Base-by-base conservation (phyloP, 2,329 filamentous ascomycete genomes). In the Trichophyton rubrum region DNA sequence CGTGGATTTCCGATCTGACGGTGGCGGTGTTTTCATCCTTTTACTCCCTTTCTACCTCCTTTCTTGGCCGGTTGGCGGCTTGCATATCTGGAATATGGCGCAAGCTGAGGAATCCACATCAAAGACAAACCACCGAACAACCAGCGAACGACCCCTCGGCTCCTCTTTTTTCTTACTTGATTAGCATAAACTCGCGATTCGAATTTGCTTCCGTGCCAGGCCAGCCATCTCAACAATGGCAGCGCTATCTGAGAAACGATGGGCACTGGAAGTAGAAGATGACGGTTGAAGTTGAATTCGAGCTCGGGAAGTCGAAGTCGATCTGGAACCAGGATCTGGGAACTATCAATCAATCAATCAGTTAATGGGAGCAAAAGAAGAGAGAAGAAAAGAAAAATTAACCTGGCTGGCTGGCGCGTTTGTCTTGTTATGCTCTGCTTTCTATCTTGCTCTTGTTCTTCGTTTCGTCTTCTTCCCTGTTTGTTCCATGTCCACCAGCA, bases 81-180 rank as follows among this genome's bases (percentile, higher is more conserved):
- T 53, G 56, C 57, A 58, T 53, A 47, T 59, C 58, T 60, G 53
- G 38, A 40, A 53, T 53, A 53, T 30, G 49, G 27, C 24, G 49
- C 49, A 24, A 30, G 49, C 27, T 47, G 43, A 47, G 41, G 41
- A n/a, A 45, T n/a, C 41, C 41, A 8, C 15, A 45, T 11, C 17
- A 47, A 20, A 47, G 3, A 47, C 5, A 9, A 24, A 3, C 7
- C n/a, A 24, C 43, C 43, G 7, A 47, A 38, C 33, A 20, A 47
- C 43, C n/a, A 47, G 22, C 43, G 20, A 47, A 47, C 11, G 13
- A 53, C 24, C 49, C 13, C 49, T n/a, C 40, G 40, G 20, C 40
- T 30, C 27, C n/a, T n/a, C 6, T 4, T 17, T 43, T 15, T n/a
- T n/a, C 5, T 38, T 35, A 4, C 27, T 30, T 30, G 11, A 13